Percentiles rank a stretch among this genome's conserved stretches.
These are phyloP conservation scores for Trematosphaeria pertusa DNA, from an alignment of 2,329 filamentous ascomycete genomes.

Conservation along the genomic window DNA sequence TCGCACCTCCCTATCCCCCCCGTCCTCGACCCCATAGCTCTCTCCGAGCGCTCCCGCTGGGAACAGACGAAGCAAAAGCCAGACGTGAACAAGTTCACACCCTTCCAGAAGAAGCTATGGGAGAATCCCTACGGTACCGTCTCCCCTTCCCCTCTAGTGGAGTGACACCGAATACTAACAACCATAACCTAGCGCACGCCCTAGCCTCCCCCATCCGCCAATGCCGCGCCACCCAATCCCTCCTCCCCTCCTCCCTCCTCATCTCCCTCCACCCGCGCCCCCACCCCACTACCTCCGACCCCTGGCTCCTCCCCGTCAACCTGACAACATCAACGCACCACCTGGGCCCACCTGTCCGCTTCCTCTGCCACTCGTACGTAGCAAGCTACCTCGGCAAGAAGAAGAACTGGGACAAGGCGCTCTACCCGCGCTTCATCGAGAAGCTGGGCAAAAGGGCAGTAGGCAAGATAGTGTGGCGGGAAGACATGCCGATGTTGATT, in stretches of 20 bases:
- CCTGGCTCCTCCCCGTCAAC: constrained; percentile 64
- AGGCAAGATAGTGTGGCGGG: constrained; percentile 52
- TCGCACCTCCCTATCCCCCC: constrained; percentile 56
- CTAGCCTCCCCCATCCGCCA: constrained; percentile 66
- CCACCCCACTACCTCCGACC: constrained; percentile 60
- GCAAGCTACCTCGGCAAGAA: constrained; percentile 27
- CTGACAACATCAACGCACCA: constrained; percentile 30
- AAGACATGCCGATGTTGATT: constrained; percentile 56
- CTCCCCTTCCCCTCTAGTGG: neutral
- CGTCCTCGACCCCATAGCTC: constrained; percentile 54
- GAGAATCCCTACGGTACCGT: constrained; percentile 69
- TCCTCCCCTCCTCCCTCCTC: constrained; percentile 68
- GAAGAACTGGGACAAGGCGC: constrained; percentile 25
- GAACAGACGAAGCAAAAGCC: constrained; percentile 51
- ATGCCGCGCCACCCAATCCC: constrained; percentile 58
- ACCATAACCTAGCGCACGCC: constrained; percentile 59
- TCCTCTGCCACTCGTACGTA: constrained; percentile 23
- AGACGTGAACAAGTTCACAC: constrained; percentile 50
- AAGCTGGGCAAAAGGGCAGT: constrained; percentile 40
- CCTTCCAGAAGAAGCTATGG: constrained; percentile 65
- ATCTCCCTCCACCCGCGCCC: constrained; percentile 65
- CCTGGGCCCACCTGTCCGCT: constrained; percentile 35
- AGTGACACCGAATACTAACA: constrained; percentile 8
- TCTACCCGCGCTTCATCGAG: constrained; percentile 42
- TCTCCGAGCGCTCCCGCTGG: constrained; percentile 44